Conservation (phyloP, 2,329 filamentous ascomycete genomes). For the Talaromyces sp. region DNA sequence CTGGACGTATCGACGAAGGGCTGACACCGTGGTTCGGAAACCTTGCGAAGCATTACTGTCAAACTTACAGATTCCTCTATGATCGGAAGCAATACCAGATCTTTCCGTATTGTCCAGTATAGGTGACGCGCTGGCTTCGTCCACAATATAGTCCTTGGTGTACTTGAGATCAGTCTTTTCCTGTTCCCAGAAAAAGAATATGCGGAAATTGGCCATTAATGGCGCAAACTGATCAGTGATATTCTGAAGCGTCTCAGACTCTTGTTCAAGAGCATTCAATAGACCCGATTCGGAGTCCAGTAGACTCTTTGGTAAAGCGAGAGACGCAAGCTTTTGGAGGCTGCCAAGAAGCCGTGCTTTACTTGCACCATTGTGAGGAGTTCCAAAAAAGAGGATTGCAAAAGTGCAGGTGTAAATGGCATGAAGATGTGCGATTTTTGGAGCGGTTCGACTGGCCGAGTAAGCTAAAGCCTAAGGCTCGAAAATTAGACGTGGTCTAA, state of each 20-base stretch:
- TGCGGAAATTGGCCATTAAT: conserved; percentile 37
- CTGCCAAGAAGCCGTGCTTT: conserved; percentile 28
- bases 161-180: conserved; percentile 37
- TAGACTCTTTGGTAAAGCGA: conserved; percentile 29
- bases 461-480: conserved; percentile 36
- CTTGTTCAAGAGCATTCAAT: conserved; percentile 54
- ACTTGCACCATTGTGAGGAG: conserved; percentile 38
- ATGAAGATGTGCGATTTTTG: conserved; percentile 32
- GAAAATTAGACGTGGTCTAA: not conserved
- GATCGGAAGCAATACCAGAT: conserved; percentile 35
- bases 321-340: conserved; percentile 32
- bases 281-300: conserved; percentile 45
- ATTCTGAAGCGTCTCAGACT: conserved; percentile 41
- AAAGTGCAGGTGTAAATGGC: conserved; percentile 42
- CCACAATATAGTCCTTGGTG: conserved; percentile 35
- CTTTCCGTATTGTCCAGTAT: conserved; percentile 37
- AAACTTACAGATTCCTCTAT: conserved; percentile 34
- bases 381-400: conserved; percentile 40
- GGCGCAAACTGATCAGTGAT: conserved; percentile 42
- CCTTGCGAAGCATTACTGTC: conserved; percentile 26
- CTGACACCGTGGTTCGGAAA: conserved; percentile 29
- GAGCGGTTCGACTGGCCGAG: conserved; percentile 28
- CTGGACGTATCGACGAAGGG: conserved; percentile 13
- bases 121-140: conserved; percentile 32
- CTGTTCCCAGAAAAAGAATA: conserved; percentile 45